Conservation (phyloP, 371 early-diverging fungal genomes). For the Apophysomyces sp. region DNA sequence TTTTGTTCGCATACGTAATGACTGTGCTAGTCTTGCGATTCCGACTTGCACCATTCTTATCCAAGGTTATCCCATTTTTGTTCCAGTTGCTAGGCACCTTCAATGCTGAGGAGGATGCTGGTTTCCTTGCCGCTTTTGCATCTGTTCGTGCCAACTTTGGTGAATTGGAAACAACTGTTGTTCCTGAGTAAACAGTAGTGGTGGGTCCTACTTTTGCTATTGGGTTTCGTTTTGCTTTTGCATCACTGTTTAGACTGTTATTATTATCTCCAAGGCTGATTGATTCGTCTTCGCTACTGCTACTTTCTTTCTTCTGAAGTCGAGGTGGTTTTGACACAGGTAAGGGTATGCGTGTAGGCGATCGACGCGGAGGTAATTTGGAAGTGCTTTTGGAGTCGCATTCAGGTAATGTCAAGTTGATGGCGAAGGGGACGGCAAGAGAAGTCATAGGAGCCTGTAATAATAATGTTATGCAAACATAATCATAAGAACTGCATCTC, state of each 20-base stretch:
- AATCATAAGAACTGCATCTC: neutral
- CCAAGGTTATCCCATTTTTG: neutral
- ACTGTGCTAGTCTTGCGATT: neutral
- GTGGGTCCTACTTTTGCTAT: conserved; percentile 20
- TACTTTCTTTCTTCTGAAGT: conserved; percentile 5
- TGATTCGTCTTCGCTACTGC: conserved; percentile 14
- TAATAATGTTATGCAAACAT: neutral
- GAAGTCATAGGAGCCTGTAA: neutral
- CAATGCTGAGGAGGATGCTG: neutral
- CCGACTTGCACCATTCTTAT: neutral
- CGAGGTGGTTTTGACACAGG: conserved; percentile 19
- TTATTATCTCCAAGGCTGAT: neutral
- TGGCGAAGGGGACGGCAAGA: neutral
- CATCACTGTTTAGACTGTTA: neutral
- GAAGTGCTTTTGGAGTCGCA: neutral
- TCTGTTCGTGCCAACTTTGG: neutral
- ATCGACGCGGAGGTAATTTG: neutral
- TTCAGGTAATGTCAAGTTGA: neutral
- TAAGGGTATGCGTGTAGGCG: conserved; percentile 12
- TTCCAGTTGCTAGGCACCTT: neutral
- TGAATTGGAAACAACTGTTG: neutral
- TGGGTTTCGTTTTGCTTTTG: neutral
- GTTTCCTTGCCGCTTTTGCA: neutral
- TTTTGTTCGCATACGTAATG: neutral
- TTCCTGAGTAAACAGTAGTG: conserved; percentile 21